phyloP scores from a whole-genome alignment of 2,329 filamentous ascomycete species.

The Cytospora chrysosperma region DNA sequence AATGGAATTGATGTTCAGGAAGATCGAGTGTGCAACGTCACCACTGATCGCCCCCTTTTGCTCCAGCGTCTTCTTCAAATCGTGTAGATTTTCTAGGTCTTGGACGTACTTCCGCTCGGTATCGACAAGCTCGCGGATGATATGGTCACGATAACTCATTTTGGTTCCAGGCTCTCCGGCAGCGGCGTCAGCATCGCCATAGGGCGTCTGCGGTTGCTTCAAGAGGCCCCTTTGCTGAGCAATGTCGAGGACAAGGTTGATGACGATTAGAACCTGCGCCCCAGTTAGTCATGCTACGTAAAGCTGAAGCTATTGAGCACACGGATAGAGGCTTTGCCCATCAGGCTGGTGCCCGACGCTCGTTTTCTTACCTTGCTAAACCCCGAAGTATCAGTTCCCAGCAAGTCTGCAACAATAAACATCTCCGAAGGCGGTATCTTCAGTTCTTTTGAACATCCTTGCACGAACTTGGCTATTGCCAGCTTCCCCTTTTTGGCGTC shows the following conservation, averaged over 20 bases:
- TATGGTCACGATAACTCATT: slow-evolving; percentile 77
- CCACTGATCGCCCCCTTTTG: slow-evolving; percentile 85
- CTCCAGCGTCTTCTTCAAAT: slow-evolving; percentile 85
- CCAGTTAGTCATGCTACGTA: slow-evolving; percentile 4
- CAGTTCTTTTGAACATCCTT: slow-evolving; percentile 82
- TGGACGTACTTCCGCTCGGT: slow-evolving; percentile 98
- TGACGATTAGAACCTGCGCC: slow-evolving; percentile 75
- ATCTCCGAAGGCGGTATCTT: slow-evolving; percentile 77
- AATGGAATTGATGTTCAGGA: slow-evolving; percentile 92
- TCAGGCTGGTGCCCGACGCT: background rate
- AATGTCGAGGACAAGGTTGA: slow-evolving; percentile 88
- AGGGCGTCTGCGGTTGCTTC: slow-evolving; percentile 48
- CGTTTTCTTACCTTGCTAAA: slow-evolving; percentile 82
- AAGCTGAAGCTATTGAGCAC: background rate
- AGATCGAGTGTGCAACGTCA: slow-evolving; percentile 90
- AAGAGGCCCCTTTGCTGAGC: slow-evolving; percentile 77
- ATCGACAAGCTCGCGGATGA: slow-evolving; percentile 86
- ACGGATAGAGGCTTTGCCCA: background rate
- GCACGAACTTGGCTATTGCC: slow-evolving; percentile 88
- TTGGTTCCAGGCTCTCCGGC: slow-evolving; percentile 55
- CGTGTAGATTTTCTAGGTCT: slow-evolving; percentile 90
- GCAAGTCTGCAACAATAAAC: slow-evolving; percentile 89
- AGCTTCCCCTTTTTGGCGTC: slow-evolving; percentile 81
- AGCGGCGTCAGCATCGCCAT: slow-evolving; percentile 33
- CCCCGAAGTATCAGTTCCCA: slow-evolving; percentile 91